Conservation (phyloP, 495 filamentous ascomycete species). For the Staphylotrichum tortipilum region DNA sequence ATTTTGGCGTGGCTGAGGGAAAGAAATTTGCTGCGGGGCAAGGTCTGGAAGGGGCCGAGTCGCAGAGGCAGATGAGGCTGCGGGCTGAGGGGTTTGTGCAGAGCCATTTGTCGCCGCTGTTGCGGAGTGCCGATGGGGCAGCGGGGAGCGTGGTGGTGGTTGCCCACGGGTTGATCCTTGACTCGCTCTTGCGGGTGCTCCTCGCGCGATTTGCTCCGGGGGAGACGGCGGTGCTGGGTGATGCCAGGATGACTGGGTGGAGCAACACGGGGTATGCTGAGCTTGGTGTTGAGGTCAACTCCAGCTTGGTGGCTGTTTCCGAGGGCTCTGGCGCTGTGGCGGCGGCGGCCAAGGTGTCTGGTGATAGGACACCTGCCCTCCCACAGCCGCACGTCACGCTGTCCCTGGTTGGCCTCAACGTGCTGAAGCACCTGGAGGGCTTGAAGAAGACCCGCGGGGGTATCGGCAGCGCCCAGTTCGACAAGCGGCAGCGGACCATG, state of each 20-base stretch:
- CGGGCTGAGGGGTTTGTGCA: conserved; percentile 58
- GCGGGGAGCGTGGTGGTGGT: conserved; percentile 52
- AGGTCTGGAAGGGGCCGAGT: conserved; percentile 36
- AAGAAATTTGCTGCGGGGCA: conserved; percentile 34
- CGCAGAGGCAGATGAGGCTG: conserved; percentile 52
- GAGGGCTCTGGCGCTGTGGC: not conserved
- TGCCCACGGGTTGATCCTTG: conserved; percentile 73
- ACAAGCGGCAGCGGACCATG: conserved; percentile 61
- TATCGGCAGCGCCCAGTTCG: conserved; percentile 65
- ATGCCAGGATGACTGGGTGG: conserved; percentile 19
- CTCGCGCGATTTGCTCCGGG: conserved; percentile 27
- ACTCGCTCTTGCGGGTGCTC: conserved; percentile 55
- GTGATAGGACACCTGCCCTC: conserved; percentile 1
- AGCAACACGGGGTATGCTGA: conserved; percentile 38
- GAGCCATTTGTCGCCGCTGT: conserved; percentile 47
- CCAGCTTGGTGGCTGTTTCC: not conserved
- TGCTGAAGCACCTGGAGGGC: conserved; percentile 56
- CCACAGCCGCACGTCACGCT: conserved; percentile 15
- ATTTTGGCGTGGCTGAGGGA: conserved; percentile 65
- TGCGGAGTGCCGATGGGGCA: conserved; percentile 27
- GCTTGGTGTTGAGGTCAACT: conserved; percentile 1
- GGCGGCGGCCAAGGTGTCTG: not conserved
- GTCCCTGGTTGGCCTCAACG: conserved; percentile 49
- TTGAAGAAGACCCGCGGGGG: conserved; percentile 70
- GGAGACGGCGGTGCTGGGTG: conserved; percentile 12